Evolutionary conservation across 2,329 filamentous ascomycete genomes (phyloP).

Genomic region (Fusarium sambucinum): DNA sequence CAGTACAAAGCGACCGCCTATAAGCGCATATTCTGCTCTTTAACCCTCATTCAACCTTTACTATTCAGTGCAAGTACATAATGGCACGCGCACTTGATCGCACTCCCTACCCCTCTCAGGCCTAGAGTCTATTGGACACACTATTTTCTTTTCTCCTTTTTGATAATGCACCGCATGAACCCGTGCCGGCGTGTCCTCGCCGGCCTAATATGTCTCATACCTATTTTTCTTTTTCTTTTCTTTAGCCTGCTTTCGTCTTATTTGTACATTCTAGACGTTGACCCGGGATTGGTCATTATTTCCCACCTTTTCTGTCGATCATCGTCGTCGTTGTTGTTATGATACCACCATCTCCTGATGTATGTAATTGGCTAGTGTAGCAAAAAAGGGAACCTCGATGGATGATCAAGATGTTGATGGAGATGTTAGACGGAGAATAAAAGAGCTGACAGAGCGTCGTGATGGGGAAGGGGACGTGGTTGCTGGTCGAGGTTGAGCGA

Average conservation of each 20-base stretch:
- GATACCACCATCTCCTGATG: constrained; percentile 51
- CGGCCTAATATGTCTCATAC: constrained; percentile 52
- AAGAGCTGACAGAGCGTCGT: constrained; percentile 22
- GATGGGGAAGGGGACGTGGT: constrained; percentile 30
- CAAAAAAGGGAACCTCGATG: constrained; percentile 35
- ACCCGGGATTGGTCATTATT: constrained; percentile 49
- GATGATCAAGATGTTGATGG: constrained; percentile 30
- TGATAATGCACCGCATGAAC: constrained; percentile 45
- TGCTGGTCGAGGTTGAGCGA: constrained; percentile 44
- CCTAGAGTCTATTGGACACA: constrained; percentile 31
- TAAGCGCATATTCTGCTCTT: constrained; percentile 32
- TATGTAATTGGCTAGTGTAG: constrained; percentile 49
- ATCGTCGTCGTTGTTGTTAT: constrained; percentile 45
- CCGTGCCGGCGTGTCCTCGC: constrained; percentile 48
- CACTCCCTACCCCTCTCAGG: constrained; percentile 34
- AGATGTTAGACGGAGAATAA: constrained; percentile 26
- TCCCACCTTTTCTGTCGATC: constrained; percentile 39
- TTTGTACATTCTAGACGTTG: constrained; percentile 54
- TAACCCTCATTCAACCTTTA: constrained; percentile 25
- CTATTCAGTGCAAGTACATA: constrained; percentile 34
- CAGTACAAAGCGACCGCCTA: constrained; percentile 5
- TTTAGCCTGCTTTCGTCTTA: constrained; percentile 41
- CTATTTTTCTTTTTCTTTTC: constrained; percentile 35
- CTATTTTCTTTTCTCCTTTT: constrained; percentile 41
- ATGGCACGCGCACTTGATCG: constrained; percentile 26